These are phyloP conservation scores for Kwoniella newhampshirensis DNA, from an alignment of 768 basidiomycete genomes.

Conservation along the genomic window DNA sequence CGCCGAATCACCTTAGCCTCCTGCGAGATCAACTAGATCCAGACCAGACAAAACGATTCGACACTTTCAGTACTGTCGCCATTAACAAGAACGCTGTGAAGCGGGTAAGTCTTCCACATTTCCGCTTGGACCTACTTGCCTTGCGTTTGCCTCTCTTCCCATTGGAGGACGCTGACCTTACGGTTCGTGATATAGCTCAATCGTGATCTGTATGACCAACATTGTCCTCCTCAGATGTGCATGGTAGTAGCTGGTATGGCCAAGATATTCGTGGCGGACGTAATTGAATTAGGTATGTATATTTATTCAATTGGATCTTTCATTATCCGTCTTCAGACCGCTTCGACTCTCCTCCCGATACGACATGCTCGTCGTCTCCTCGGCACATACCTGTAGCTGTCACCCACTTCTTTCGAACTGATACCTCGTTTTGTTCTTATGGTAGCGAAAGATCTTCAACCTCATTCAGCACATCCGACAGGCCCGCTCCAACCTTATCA, in stretches of 20 bases:
- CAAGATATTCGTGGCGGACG: conserved; percentile 46
- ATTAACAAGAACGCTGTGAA: conserved; percentile 34
- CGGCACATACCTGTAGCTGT: not conserved
- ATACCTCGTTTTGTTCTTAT: no score
- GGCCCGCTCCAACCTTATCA: conserved; percentile 42
- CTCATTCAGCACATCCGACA: conserved; percentile 27
- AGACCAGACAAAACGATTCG: conserved; percentile 41
- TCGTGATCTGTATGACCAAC: conserved; percentile 41
- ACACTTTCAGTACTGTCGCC: conserved; percentile 31
- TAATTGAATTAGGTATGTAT: conserved; percentile 43
- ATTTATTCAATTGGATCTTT: not conserved
- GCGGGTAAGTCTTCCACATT: conserved; percentile 20
- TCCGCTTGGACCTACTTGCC: not conserved
- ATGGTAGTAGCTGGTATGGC: conserved; percentile 37
- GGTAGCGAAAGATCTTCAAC: conserved; percentile 41
- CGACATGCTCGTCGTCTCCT: not conserved
- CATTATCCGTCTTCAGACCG: not conserved
- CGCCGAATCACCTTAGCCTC: conserved; percentile 12
- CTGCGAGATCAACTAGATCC: conserved; percentile 32
- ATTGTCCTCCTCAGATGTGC: conserved; percentile 16
- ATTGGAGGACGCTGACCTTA: not conserved
- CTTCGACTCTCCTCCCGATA: no score
- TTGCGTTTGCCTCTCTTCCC: not conserved
- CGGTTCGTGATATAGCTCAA: no score
- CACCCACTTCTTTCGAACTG: no score